These are phyloP conservation scores for Calonectria crousiana DNA, from an alignment of 2,329 filamentous ascomycete species.

Conservation along the genomic window DNA sequence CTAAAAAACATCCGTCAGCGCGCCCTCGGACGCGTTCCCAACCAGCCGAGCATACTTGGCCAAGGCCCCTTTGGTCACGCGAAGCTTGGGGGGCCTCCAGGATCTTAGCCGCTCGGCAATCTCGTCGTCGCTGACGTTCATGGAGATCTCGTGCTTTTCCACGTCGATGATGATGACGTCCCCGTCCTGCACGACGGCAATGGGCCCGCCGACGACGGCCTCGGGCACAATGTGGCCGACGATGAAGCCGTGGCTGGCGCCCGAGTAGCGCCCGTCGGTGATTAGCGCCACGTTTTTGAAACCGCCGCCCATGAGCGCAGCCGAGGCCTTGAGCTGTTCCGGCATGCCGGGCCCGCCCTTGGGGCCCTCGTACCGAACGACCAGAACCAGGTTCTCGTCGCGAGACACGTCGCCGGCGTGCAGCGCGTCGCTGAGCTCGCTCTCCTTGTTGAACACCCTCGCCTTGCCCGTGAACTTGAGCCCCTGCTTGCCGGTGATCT, in stretches of 20 bases:
- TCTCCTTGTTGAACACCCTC: constrained; percentile 87
- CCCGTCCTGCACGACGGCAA: constrained; percentile 82
- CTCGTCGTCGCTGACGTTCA: constrained; percentile 3
- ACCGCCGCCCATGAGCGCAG: constrained; percentile 90
- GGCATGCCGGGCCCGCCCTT: constrained; percentile 95
- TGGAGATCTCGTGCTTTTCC: not conserved
- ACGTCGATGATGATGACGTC: constrained; percentile 89
- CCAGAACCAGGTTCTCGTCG: constrained; percentile 78
- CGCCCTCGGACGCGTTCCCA: not conserved
- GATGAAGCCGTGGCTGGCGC: constrained; percentile 90
- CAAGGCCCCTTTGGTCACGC: not conserved
- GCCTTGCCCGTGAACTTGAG: constrained; percentile 83
- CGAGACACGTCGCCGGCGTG: constrained; percentile 70
- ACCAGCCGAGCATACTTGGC: constrained; percentile 8
- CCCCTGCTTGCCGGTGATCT: constrained; percentile 95
- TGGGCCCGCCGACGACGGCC: constrained; percentile 86
- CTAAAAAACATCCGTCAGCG: not conserved
- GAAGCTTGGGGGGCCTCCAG: not conserved
- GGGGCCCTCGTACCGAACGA: constrained; percentile 92
- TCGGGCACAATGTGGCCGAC: constrained; percentile 93
- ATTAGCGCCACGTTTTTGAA: constrained; percentile 88
- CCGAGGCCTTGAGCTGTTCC: constrained; percentile 87
- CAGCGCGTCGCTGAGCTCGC: constrained; percentile 79
- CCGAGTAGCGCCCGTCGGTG: constrained; percentile 89
- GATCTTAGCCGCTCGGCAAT: not conserved